Evolutionary conservation across 1,284 basidiomycete genomes (phyloP).

Genomic region (Takashimella koratensis): DNA sequence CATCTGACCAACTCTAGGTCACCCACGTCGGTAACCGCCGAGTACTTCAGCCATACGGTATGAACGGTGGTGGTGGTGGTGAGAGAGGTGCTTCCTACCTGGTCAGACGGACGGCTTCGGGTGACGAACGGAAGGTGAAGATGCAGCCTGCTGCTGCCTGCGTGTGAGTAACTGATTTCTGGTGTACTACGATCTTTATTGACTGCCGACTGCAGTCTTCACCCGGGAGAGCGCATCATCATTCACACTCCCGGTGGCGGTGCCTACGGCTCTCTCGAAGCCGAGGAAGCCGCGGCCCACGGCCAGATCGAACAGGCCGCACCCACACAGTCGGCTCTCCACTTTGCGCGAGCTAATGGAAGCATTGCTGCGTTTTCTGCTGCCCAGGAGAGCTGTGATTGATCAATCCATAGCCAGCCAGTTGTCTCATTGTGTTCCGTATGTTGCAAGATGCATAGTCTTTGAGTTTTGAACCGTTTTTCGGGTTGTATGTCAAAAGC

Average conservation of each 20-base stretch:
- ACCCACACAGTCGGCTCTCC: background rate
- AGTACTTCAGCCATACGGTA: constrained; percentile 29
- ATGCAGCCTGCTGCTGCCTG: background rate
- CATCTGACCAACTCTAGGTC: constrained; percentile 57
- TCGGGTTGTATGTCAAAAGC: too few relatives aligned
- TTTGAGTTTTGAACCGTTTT: too few relatives aligned
- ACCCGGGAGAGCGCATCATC: constrained; percentile 48
- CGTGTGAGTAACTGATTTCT: background rate
- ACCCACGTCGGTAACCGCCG: constrained; percentile 55
- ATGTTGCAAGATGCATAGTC: too few relatives aligned
- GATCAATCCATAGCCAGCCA: too few relatives aligned
- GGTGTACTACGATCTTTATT: constrained; percentile 25
- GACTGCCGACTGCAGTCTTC: constrained; percentile 84
- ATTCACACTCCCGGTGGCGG: constrained; percentile 40
- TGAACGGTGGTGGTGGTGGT: constrained; percentile 27
- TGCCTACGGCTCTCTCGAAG: constrained; percentile 19
- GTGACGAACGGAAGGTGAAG: constrained; percentile 50
- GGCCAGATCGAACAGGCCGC: background rate
- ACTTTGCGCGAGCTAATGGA: constrained; percentile 1
- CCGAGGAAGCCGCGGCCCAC: background rate
- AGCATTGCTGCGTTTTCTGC: constrained; percentile 2
- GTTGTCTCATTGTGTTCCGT: too few relatives aligned
- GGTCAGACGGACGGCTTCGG: constrained; percentile 57
- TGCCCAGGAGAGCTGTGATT: constrained; percentile 1
- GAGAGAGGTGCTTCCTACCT: constrained; percentile 27